Evolutionary conservation across 192 early-diverging fungal species (phyloP), one percentile per base, ranked within the genome.

Genomic region (Coemansia sp.): DNA sequence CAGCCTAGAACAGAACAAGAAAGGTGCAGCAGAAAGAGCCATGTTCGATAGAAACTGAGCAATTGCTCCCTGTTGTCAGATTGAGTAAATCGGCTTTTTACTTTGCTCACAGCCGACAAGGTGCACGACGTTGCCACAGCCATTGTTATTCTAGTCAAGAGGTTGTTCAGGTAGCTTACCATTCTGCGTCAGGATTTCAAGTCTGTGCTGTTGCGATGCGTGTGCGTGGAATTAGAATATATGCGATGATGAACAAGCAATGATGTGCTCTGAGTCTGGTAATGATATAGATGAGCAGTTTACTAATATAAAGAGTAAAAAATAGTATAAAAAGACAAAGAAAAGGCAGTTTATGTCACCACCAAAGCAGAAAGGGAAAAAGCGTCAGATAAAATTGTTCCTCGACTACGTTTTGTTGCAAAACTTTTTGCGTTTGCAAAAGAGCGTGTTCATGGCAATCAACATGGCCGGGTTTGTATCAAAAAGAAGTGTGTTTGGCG

Each of bases 1-100:
- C 96, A 70, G 93, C 93, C 93, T 94, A 83, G 43, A 40, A 41
- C 11, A 45, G 9, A 15, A 37, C 22, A 49, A 49, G 8, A 16
- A 63, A 6, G 8, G 32, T 40, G 59, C 12, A 68, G 12, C 37
- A 41, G 52, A 2, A 18, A 43, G 52, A 11, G 1, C 6, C 19
- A 55, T 16, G 51, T 16, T 49, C 18, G 3, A 18, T n/a, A 49
- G 18, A 12, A 26, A 9, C 9, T 7, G 4, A 26, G 51, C 22
- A 26, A 26, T 3, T 26, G 26, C 26, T 26, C 26, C 26, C 26
- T 3, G 26, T 26, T 46, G 61, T 4, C n/a, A 45, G 32, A 41
- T 64, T 40, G 63, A 52, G 19, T 15, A 13, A 18, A 62, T 26
- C 3, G 26, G 26, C 26, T 26, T 26, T 26, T 3, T 26, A 3